Percentiles rank a stretch among this genome's conserved stretches.
Evolutionary conservation across 2,329 filamentous ascomycete genomes (phyloP).

Genomic region (Pseudogymnoascus sp.): DNA sequence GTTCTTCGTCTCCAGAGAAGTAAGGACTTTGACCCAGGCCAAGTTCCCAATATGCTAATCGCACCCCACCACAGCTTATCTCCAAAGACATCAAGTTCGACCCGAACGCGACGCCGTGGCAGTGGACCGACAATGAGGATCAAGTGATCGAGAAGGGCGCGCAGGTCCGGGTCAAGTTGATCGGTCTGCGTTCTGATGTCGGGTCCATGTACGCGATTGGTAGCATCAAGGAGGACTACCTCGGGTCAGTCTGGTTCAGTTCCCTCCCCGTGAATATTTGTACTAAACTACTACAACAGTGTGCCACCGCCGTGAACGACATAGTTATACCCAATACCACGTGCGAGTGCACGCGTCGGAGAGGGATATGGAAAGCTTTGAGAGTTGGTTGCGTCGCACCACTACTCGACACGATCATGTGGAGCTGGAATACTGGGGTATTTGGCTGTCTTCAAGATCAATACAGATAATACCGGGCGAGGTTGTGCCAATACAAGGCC

Average conservation of each 20-base stretch:
- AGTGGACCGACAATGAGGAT: slow-evolving; percentile 92
- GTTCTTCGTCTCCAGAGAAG: slow-evolving; percentile 75
- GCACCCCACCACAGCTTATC: slow-evolving; percentile 58
- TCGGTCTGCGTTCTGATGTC: slow-evolving; percentile 88
- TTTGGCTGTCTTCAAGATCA: slow-evolving; percentile 2
- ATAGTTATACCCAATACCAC: not conserved
- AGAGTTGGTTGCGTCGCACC: slow-evolving; percentile 3
- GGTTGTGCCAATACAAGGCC: slow-evolving; percentile 5
- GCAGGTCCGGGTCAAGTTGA: slow-evolving; percentile 87
- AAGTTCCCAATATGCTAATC: slow-evolving; percentile 8
- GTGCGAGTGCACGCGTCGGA: not conserved
- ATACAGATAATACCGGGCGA: not conserved
- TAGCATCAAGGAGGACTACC: slow-evolving; percentile 82
- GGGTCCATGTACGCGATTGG: slow-evolving; percentile 95
- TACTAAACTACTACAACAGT: slow-evolving; percentile 2
- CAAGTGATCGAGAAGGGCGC: slow-evolving; percentile 90
- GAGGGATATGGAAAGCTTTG: not conserved
- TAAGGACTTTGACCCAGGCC: slow-evolving; percentile 41
- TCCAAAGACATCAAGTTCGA: slow-evolving; percentile 90
- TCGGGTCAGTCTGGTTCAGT: slow-evolving; percentile 44
- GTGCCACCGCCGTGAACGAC: slow-evolving; percentile 8
- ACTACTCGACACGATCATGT: not conserved
- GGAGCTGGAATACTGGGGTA: not conserved
- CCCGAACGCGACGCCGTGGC: slow-evolving; percentile 89
- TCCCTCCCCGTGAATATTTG: not conserved